Percentiles rank a stretch among this genome's conserved stretches.
Evolutionary conservation across 2,329 filamentous ascomycete genomes (phyloP).

Genomic region (Monilinia polystroma): DNA sequence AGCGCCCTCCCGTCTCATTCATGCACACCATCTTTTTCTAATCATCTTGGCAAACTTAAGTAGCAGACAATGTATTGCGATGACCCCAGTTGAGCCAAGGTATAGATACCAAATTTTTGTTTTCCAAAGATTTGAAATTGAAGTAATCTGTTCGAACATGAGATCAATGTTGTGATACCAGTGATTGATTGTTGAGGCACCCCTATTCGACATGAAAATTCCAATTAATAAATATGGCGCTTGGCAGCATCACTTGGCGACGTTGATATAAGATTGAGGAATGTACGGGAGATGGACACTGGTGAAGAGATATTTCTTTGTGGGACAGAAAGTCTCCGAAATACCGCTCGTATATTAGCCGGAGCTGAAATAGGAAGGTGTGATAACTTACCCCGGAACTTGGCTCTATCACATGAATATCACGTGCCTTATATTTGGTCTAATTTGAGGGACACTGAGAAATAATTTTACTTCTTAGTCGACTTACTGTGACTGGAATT

Average conservation of each 20-base stretch:
- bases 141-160: neutral
- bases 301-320: neutral
- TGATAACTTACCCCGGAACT: neutral
- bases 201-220: constrained; percentile 4
- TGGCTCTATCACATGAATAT: neutral
- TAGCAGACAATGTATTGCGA: neutral
- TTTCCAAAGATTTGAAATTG: neutral
- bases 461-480: neutral
- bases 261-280: neutral
- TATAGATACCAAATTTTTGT: neutral
- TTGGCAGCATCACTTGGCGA: neutral
- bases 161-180: neutral
- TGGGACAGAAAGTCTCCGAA: neutral
- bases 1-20: neutral
- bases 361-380: constrained; percentile 10
- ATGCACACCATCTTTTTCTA: constrained; percentile 9
- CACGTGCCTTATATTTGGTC: neutral
- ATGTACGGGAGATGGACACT: neutral
- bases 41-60: constrained; percentile 13
- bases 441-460: neutral
- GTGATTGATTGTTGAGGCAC: constrained; percentile 1
- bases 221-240: neutral
- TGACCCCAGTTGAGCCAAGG: neutral
- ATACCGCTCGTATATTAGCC: neutral
- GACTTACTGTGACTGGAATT: neutral